These are phyloP conservation scores for Priceomyces fermenticarens DNA, from an alignment of 805 yeast genomes.

Conservation along the genomic window DNA sequence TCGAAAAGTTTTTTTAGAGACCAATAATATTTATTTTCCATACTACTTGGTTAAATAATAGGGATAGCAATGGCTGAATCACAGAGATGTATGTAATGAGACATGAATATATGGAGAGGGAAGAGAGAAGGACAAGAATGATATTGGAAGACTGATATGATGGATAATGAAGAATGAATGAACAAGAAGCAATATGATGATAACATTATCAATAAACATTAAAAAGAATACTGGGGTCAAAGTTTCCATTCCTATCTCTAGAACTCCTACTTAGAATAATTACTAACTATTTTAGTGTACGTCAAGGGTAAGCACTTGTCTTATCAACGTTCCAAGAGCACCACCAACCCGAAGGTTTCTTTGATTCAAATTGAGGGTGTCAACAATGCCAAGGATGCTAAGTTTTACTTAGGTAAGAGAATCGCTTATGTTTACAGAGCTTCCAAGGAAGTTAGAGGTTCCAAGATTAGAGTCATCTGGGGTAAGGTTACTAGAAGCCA, in stretches of 20 bases:
- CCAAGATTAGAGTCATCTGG: constrained; percentile 99
- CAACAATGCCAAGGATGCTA: constrained; percentile 85
- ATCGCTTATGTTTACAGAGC: constrained; percentile 99
- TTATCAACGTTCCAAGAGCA: constrained; percentile 99
- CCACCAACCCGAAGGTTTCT: constrained; percentile 97
- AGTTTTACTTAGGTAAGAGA: constrained; percentile 99
- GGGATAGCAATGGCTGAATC: constrained; percentile 81
- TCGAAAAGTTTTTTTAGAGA: constrained; percentile 7
- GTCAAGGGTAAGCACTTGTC: constrained; percentile 99
- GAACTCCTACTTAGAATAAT: too few relatives aligned
- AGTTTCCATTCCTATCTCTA: too few relatives aligned
- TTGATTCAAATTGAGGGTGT: constrained; percentile 98
- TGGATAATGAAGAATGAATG: not conserved
- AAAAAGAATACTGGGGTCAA: too few relatives aligned
- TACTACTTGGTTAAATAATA: not conserved
- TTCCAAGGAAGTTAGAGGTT: constrained; percentile 95
- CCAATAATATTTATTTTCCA: too few relatives aligned
- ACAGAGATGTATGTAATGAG: constrained; percentile 83
- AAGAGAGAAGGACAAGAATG: not conserved
- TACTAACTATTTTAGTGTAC: constrained; percentile 70
- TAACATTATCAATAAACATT: too few relatives aligned
- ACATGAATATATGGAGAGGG: too few relatives aligned
- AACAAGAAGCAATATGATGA: too few relatives aligned
- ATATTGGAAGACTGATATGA: not conserved
- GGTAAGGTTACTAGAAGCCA: constrained; percentile 98